phyloP scores from a whole-genome alignment of 2,329 filamentous ascomycete genomes.

The Cladosporium austrohemisphaericum region DNA sequence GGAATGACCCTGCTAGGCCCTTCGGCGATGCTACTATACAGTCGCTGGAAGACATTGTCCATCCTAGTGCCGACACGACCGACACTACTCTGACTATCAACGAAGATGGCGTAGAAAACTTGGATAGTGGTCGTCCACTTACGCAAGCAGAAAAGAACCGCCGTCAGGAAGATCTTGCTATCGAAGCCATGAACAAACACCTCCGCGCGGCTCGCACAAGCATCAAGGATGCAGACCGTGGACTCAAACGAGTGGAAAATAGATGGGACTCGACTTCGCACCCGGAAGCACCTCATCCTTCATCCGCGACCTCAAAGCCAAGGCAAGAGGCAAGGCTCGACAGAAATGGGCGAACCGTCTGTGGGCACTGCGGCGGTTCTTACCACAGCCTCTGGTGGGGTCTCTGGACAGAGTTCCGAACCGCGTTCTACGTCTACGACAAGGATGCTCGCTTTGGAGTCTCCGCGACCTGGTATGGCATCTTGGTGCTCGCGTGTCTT shows the following conservation, averaged over 20 bases:
- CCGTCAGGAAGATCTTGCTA: slow-evolving; percentile 39
- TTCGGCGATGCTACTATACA: slow-evolving; percentile 47
- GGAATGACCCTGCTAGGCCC: slow-evolving; percentile 26
- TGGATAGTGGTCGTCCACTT: slow-evolving; percentile 13
- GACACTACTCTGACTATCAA: slow-evolving; percentile 22
- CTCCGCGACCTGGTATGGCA: slow-evolving; percentile 39
- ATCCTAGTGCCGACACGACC: slow-evolving; percentile 25
- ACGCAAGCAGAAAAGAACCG: slow-evolving; percentile 41
- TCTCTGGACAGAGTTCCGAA: slow-evolving; percentile 29
- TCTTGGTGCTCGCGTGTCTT: slow-evolving; percentile 39
- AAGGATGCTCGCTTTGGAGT: slow-evolving; percentile 21
- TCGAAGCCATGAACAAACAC: slow-evolving; percentile 41
- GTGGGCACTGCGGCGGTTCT: slow-evolving; percentile 25
- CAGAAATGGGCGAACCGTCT: slow-evolving; percentile 15
- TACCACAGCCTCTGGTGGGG: slow-evolving; percentile 27
- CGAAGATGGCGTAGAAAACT: slow-evolving; percentile 7
- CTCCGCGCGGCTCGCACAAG: slow-evolving; percentile 39
- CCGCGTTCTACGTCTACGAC: slow-evolving; percentile 28
- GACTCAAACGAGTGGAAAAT: slow-evolving; percentile 41
- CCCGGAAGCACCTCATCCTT: background rate
- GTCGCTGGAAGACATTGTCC: slow-evolving; percentile 45
- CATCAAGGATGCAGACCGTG: slow-evolving; percentile 43
- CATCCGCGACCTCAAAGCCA: background rate
- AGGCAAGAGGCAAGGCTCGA: background rate
- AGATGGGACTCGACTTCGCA: slow-evolving; percentile 32